These are phyloP conservation scores for Polyporus tsugae DNA, from an alignment of 1,284 basidiomycete genomes.

Conservation along the genomic window DNA sequence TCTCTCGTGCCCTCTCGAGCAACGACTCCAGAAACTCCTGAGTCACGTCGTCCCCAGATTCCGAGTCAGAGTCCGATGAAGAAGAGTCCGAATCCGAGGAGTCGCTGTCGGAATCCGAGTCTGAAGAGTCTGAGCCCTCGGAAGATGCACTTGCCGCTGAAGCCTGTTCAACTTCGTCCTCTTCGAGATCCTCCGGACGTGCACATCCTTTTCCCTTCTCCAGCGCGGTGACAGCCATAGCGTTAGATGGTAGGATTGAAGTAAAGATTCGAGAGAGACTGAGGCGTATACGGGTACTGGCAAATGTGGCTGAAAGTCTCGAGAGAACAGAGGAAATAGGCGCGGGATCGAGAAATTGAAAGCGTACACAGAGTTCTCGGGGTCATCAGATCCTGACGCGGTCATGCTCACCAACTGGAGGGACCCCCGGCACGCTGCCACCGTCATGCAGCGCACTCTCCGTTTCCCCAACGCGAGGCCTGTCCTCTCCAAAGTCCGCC, in stretches of 20 bases:
- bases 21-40: conserved; percentile 71
- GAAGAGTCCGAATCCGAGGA: conserved; percentile 45
- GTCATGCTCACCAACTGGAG: conserved; percentile 12
- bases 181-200: conserved; percentile 29
- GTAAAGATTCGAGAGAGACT: background rate
- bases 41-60: conserved; percentile 56
- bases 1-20: conserved; percentile 65
- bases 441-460: conserved; percentile 31
- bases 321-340: background rate
- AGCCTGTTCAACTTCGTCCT: conserved; percentile 35
- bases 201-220: conserved; percentile 57
- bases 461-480: conserved; percentile 29
- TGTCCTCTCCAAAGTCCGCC: conserved; percentile 21
- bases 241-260: background rate
- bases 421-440: conserved; percentile 29
- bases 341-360: conserved; percentile 27
- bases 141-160: conserved; percentile 35
- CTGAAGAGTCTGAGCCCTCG: conserved; percentile 39
- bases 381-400: conserved; percentile 25
- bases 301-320: conserved; percentile 1
- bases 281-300: background rate
- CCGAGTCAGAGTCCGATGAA: conserved; percentile 41
- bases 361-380: conserved; percentile 31
- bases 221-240: conserved; percentile 37
- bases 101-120: conserved; percentile 44